Base-by-base conservation (phyloP, 352 stramenopile genomes). In the Pelagophyceae sp. region DNA sequence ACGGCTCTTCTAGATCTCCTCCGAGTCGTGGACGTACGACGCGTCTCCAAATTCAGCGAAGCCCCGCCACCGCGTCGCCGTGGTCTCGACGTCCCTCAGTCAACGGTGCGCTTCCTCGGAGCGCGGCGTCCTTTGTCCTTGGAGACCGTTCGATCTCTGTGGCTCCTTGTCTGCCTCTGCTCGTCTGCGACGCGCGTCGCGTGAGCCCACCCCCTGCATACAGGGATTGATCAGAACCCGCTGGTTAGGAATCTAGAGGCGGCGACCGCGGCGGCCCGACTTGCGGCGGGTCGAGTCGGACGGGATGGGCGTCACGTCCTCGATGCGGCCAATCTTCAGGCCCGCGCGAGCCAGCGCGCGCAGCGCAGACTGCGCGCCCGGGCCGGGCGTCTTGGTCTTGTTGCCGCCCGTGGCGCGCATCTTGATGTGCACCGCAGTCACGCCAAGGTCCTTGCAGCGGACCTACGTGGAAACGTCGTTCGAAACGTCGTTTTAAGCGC, bases 351-450 rank as follows among this genome's bases (percentile, higher is more conserved):
- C 96, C 85, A 99, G 92, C 77, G 96, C 96, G 87, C 96, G 91
- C 82, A 99, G 91, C 76, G 96, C 96, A 78, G 93, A 97, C 89
- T 99, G 96, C 82, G 95, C 96, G 87, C 96, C 96, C 72, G 96
- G 96, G 90, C 96, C 96, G 60, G 96, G 96, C 78, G 90, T 97
- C 85, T 98, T 97, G 76, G 92, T 98, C 86, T 97, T 96, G 91
- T 97, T 98, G 80, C 96, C 96, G 83, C 96, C 96, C 72, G 96
- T 99, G 83, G 95, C 96, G 83, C 96, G 93, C 84, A 99, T 96
- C 92, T 99, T 99, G 85, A 99, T 98, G 89, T 99, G 96, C 81
- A 99, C 89, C 84, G 96, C 96, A 79, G 95, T 99, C 85, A 99
- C 95, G 85, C 96, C 96, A 50, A 99, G 89, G 80, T 99, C 94